These are phyloP conservation scores for Entonaema liquescens DNA, from an alignment of 495 filamentous ascomycete genomes.

Conservation along the genomic window DNA sequence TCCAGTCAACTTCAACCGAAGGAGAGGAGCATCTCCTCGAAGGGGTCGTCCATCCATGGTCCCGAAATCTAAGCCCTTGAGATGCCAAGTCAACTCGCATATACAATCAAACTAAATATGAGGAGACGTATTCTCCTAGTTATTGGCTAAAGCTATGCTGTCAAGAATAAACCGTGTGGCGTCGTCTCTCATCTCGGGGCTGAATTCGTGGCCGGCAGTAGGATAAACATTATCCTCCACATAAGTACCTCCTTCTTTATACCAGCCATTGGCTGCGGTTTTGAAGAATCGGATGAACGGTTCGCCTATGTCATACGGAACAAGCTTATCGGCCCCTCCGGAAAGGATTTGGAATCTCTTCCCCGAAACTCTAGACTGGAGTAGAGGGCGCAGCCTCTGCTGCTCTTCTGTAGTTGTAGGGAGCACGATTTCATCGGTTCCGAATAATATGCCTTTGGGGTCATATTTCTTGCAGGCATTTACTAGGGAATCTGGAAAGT, in stretches of 20 bases:
- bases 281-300: constrained; percentile 78
- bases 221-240: constrained; percentile 80
- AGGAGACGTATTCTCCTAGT: constrained; percentile 12
- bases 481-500: constrained; percentile 75
- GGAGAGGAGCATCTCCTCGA: constrained; percentile 49
- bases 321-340: constrained; percentile 81
- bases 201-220: constrained; percentile 77
- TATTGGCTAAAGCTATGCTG: constrained; percentile 49
- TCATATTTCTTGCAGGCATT: constrained; percentile 69
- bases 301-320: constrained; percentile 76
- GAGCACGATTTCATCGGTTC: constrained; percentile 42
- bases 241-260: constrained; percentile 63
- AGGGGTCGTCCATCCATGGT: constrained; percentile 48
- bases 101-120: constrained; percentile 28
- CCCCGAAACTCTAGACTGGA: constrained; percentile 64
- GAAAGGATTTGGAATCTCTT: constrained; percentile 83
- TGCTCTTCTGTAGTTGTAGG: constrained; percentile 28
- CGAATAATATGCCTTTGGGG: constrained; percentile 73
- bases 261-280: constrained; percentile 65
- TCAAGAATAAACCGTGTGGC: constrained; percentile 71
- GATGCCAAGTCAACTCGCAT: neutral
- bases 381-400: constrained; percentile 55
- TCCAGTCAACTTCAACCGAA: constrained; percentile 41
- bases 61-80: constrained; percentile 1
- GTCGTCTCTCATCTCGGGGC: constrained; percentile 74